phyloP scores from a whole-genome alignment of 345 rosid genomes.

The Populus tremula region DNA sequence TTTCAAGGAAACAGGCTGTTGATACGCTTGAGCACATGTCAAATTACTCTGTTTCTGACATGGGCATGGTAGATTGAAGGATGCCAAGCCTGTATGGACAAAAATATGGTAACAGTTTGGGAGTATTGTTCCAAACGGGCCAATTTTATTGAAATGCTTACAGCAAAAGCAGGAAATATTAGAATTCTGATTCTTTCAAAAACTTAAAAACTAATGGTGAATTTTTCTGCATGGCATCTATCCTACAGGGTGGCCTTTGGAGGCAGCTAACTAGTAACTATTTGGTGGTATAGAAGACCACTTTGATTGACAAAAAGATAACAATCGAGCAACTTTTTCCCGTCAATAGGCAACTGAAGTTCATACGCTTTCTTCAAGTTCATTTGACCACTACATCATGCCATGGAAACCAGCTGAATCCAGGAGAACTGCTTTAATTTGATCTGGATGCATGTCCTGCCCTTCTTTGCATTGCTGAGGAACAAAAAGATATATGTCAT shows the following conservation, averaged over 20 bases:
- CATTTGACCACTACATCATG: constrained; percentile 10
- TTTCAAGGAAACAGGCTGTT: too few species aligned
- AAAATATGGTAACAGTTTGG: too few species aligned
- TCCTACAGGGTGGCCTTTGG: background rate
- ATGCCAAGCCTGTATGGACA: background rate
- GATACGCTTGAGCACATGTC: too few species aligned
- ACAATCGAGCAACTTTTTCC: background rate
- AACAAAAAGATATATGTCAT: too few species aligned
- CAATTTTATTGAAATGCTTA: constrained; percentile 1
- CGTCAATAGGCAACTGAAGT: background rate
- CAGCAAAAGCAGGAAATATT: background rate
- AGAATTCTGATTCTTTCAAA: background rate
- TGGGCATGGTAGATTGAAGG: background rate
- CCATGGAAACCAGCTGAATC: constrained; percentile 80
- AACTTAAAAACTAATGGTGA: background rate
- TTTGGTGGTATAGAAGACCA: background rate
- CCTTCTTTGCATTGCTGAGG: constrained; percentile 91
- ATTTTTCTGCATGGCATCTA: background rate
- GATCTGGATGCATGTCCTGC: constrained; percentile 78
- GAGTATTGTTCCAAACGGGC: background rate
- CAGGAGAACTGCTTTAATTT: constrained; percentile 84
- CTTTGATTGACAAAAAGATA: background rate
- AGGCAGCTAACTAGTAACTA: background rate
- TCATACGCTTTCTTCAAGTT: background rate
- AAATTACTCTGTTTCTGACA: background rate